Evolutionary conservation across 2,329 filamentous ascomycete species (phyloP), one percentile per base, ranked within the genome.

Genomic region (Stachybotrys elegans): DNA sequence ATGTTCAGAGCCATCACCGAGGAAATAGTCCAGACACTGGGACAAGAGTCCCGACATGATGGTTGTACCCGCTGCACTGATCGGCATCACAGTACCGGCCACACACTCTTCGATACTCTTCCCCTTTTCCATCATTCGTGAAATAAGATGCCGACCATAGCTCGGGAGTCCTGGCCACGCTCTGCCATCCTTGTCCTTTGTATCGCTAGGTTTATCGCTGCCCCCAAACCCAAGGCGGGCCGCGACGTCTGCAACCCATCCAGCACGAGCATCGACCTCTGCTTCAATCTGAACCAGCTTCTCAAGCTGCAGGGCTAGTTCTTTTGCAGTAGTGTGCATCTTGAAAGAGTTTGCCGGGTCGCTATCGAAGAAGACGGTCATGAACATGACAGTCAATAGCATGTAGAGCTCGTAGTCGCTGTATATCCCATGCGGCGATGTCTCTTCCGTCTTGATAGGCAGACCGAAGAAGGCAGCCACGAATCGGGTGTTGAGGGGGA

Each of bases 281-380:
- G 34, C 34, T 13, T 37, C 34, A 5, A 37, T 19, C 34, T 37
- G 34, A 6, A 37, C 34, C 13, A 37, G 36, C 36, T 39, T 39
- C 17, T 39, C 20, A 12, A 39, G 36, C 36, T 22, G 17, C 36
- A 39, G 21, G 21, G 36, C 20, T 14, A 39, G 3, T 7, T 39
- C 36, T 22, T 16, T 22, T 7, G 20, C 36, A 7, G 21, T 39
- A n/a, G 17, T 39, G 9, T 22, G 36, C 20, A 39, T 9, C 6
- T 39, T 25, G 20, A 39, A 39, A 7, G 36, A 22, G 36, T 39
- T 39, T 39, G 36, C 36, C 5, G 36, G 36, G 21, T 39, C 36
- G 17, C 36, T 39, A 21, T 39, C 36, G 20, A 39, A 22, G 8
- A 22, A 39, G 21, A 39, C 36, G 6, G 36, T 23, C 6, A 3